Percentiles rank a stretch among this genome's conserved stretches.
Conservation (phyloP, 768 basidiomycete species). For the Termitomyces sp. region DNA sequence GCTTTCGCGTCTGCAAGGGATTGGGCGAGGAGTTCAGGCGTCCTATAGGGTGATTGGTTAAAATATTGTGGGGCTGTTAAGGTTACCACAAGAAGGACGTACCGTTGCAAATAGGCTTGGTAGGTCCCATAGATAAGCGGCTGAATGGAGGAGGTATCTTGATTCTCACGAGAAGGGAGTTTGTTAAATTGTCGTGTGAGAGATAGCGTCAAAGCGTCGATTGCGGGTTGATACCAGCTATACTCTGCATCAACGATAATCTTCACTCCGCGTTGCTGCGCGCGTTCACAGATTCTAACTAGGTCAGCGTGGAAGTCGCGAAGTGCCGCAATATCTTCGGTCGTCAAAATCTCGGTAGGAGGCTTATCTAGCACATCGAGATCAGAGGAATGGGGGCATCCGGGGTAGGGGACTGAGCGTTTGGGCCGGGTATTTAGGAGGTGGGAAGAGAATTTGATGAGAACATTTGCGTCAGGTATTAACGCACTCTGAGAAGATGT, state of each 20-base stretch:
- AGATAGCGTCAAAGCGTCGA: conserved; percentile 76
- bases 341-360: conserved; percentile 33
- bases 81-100: conserved; percentile 6
- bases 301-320: conserved; percentile 63
- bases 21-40: conserved; percentile 63
- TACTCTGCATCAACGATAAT: conserved; percentile 88
- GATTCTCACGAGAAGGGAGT: conserved; percentile 19
- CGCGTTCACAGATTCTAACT: conserved; percentile 60
- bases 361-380: conserved; percentile 44
- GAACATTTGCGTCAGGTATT: conserved; percentile 57
- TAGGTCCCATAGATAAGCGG: conserved; percentile 84
- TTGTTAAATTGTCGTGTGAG: conserved; percentile 80
- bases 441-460: conserved; percentile 62
- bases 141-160: conserved; percentile 28
- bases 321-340: conserved; percentile 60
- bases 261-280: conserved; percentile 59
- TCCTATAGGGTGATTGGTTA: conserved; percentile 36
- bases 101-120: conserved; percentile 86
- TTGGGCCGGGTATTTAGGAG: conserved; percentile 44
- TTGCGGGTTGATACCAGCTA: conserved; percentile 76
- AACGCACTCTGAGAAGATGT: conserved; percentile 57
- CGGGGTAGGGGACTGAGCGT: conserved; percentile 59
- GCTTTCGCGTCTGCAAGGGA: conserved; percentile 63
- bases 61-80: background rate
- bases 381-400: conserved; percentile 60